Base-by-base conservation (phyloP, 768 basidiomycete genomes). In the Lyophyllum atratum region DNA sequence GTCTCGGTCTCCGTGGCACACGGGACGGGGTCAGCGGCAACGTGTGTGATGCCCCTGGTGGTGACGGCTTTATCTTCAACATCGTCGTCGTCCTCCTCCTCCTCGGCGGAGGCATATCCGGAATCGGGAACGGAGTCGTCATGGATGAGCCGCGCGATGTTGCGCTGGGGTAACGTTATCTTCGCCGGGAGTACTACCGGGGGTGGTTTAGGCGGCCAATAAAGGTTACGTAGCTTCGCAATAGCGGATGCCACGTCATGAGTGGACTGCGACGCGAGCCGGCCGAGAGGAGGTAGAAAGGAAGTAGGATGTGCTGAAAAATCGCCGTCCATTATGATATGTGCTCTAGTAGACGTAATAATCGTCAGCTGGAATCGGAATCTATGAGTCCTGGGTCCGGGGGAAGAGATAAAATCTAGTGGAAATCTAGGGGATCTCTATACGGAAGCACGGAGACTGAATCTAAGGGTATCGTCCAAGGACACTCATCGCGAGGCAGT, bases 91-190 rank as follows among this genome's bases (percentile, higher is more conserved):
- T 78, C 79, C 0, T 81, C 82, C 0, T 85, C 84, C 48, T 84
- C 85, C 49, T 85, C 86, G 24, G 85, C 87, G 39, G 88, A 89
- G 5, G 87, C 90, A 60, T 92, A 92, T 33, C 90, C 90, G 11
- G 89, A 91, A 70, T 92, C 89, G 1, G 85, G 85, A 3, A 83
- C 76, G 17, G 72, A 72, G 9, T 66, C 70, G 49, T 80, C 78
- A 54, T 77, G 77, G 24, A 76, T 68, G 50, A 71, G 52, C 66
- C 69, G 69, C 10, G 59, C 57, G 40, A 68, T 55, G 15, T 46
- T 67, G 60, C 64, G 69, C 52, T 63, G 66, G 49, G 66, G 72
- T 34, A 70, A 59, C 25, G 62, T 53, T 43, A 76, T 63, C 47
- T 65, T 67, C 15, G 72, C 51, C 25, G 69, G 64, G 22, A 68